A percentile compares a stretch with the other conserved stretches of the same genome.
Evolutionary conservation across 768 basidiomycete genomes (phyloP).

Genomic region (Clitopilus hobsonii): DNA sequence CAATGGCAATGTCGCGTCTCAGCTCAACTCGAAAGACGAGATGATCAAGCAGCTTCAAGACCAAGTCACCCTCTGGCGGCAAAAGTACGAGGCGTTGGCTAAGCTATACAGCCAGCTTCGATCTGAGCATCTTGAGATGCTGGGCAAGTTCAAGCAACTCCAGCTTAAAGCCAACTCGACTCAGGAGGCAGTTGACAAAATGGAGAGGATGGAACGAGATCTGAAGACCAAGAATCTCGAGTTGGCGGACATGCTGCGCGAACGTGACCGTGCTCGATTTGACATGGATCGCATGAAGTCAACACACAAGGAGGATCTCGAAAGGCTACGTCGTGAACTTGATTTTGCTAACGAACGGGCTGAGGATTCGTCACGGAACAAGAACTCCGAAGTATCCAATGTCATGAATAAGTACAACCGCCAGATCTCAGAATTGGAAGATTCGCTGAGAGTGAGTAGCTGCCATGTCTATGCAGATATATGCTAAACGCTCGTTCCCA

Average conservation of each 20-base stretch:
- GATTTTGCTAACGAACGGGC: constrained; percentile 97
- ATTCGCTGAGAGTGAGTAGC: constrained; percentile 85
- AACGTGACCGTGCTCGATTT: constrained; percentile 92
- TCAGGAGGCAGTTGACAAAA: constrained; percentile 94
- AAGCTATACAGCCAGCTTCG: constrained; percentile 98
- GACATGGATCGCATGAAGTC: constrained; percentile 93
- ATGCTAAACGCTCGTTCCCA: constrained; percentile 23
- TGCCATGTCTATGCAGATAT: not conserved
- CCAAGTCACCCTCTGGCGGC: constrained; percentile 94
- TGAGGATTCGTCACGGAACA: constrained; percentile 86
- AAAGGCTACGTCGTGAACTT: constrained; percentile 87
- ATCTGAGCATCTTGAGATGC: constrained; percentile 95
- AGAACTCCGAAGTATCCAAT: constrained; percentile 87
- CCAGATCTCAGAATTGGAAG: constrained; percentile 94
- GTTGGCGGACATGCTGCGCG: constrained; percentile 97
- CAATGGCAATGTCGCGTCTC: constrained; percentile 72
- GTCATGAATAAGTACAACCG: constrained; percentile 93
- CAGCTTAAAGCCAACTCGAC: constrained; percentile 98
- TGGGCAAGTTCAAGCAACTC: constrained; percentile 94
- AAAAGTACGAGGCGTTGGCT: constrained; percentile 97
- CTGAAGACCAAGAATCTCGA: constrained; percentile 98
- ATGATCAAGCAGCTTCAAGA: constrained; percentile 94
- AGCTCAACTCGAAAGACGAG: constrained; percentile 90
- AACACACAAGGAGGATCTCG: constrained; percentile 92
- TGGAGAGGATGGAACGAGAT: constrained; percentile 99